Percentiles rank a stretch among this genome's conserved stretches.
Evolutionary conservation across 208 protist genomes (phyloP).

Genomic region (Tetramitus jugosus): DNA sequence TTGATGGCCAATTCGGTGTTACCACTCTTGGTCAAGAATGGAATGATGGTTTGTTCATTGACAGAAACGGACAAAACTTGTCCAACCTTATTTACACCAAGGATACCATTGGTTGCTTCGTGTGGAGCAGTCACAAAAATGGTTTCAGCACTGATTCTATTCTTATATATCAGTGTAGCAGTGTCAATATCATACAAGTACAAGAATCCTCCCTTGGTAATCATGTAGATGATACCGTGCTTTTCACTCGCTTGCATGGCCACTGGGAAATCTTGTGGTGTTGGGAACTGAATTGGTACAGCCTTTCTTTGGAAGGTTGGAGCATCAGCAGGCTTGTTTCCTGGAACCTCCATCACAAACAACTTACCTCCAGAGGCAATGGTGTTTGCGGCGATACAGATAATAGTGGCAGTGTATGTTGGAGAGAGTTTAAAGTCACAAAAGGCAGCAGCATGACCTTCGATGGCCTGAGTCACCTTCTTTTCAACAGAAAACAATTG

Average conservation of each 20-base stretch:
- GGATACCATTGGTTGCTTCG: constrained; percentile 71
- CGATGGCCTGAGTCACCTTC: constrained; percentile 77
- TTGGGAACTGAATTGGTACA: constrained; percentile 61
- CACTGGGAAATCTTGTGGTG: constrained; percentile 93
- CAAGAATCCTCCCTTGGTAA: constrained; percentile 88
- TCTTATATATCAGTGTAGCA: constrained; percentile 78
- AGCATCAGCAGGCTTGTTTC: constrained; percentile 51
- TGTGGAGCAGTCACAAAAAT: constrained; percentile 89
- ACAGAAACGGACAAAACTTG: constrained; percentile 77
- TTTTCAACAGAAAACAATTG: constrained; percentile 95
- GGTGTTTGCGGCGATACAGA: constrained; percentile 84
- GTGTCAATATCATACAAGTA: constrained; percentile 91
- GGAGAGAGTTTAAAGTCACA: constrained; percentile 55
- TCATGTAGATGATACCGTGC: constrained; percentile 89
- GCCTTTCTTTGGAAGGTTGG: constrained; percentile 53
- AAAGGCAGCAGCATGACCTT: constrained; percentile 92
- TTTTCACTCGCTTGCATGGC: constrained; percentile 82
- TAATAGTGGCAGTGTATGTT: constrained; percentile 71
- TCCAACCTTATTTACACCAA: constrained; percentile 91
- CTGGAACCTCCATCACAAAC: constrained; percentile 75
- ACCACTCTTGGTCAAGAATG: constrained; percentile 83
- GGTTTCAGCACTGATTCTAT: constrained; percentile 84
- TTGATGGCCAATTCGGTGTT: constrained; percentile 81
- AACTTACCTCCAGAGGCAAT: constrained; percentile 64
- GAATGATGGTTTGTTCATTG: constrained; percentile 91